Base-by-base conservation (phyloP, 371 early-diverging fungal species). In the Parasitella parasitica region DNA sequence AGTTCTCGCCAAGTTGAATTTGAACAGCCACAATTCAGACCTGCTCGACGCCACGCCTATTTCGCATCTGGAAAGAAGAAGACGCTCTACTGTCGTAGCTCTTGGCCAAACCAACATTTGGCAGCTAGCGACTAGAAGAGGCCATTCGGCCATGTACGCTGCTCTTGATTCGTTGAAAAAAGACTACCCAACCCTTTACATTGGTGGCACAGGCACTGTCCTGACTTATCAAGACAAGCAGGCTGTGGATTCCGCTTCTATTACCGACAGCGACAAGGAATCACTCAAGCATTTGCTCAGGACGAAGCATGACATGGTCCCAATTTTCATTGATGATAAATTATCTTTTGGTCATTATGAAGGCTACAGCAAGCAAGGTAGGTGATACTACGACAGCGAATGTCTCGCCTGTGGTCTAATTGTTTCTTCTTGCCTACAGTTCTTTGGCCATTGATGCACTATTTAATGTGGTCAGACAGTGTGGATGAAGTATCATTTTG, bases 401-500 rank as follows among this genome's bases (percentile, higher is more conserved):
- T n/a, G 15, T 54, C 49, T 9, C 54, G 37, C 30, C 26, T 51
- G 36, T 56, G 39, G 56, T 38, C 32, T 50, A 63, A 55, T 57
- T 57, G 57, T 35, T 18, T 32, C 6, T 11, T 6, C 22, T 9
- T 37, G n/a, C n/a, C n/a, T n/a, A 6, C 57, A 89, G 90, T 89
- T 32, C 86, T 99, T 20, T 99, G 99, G 99, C 99, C 99, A 0
- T 73, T 99, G 54, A 91, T 99, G 65, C 99, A 99, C 80, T 98
- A 98, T 69, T 83, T 98, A 51, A 71, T 75, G 56, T 97, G 97
- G 89, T 91, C 95, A 35, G 82, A 86, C 55, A 84, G 82, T 34
- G 83, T 86, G 4, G 86, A 89, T 71, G 94, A 94, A 59, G 71
- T 79, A 28, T 77, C 77, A 30, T 86, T 89, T 54, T 99, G 96